Conservation (phyloP, 1,284 basidiomycete genomes). For the Fomitopsis palustris region DNA sequence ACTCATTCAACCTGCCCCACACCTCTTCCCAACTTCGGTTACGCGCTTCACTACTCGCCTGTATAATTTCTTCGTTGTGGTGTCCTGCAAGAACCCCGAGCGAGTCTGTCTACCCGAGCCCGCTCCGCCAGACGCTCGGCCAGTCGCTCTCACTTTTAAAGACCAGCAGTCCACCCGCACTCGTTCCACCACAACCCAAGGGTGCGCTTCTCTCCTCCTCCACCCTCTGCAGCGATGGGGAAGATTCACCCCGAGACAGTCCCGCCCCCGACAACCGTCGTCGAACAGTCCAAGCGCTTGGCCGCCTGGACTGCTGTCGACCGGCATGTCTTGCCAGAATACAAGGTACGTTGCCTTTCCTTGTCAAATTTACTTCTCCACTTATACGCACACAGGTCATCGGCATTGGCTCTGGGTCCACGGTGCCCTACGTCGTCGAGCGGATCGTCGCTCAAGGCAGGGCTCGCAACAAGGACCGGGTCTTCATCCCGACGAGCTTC, state of each 20-base stretch:
- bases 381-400: conserved; percentile 59
- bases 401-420: conserved; percentile 92
- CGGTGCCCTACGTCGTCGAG: conserved; percentile 97
- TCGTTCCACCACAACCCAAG: conserved; percentile 10
- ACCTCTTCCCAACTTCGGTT: neutral
- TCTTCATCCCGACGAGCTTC: conserved; percentile 89
- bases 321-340: conserved; percentile 77
- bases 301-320: conserved; percentile 97
- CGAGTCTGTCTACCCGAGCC: conserved; percentile 20
- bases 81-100: conserved; percentile 14
- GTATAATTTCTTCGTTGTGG: neutral
- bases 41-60: neutral
- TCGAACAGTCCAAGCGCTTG: conserved; percentile 84
- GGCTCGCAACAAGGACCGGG: conserved; percentile 72
- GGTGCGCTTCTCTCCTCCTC: conserved; percentile 9
- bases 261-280: conserved; percentile 31
- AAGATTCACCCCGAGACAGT: conserved; percentile 6
- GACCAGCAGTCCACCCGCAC: conserved; percentile 10
- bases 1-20: neutral
- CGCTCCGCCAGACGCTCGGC: conserved; percentile 17
- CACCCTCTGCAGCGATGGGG: neutral
- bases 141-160: conserved; percentile 14
- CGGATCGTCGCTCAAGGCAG: conserved; percentile 85
- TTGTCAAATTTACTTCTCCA: neutral
- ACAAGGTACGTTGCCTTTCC: conserved; percentile 58